These are phyloP conservation scores for Nakazawaea anatomiae DNA, from an alignment of 805 yeast genomes.

Conservation along the genomic window DNA sequence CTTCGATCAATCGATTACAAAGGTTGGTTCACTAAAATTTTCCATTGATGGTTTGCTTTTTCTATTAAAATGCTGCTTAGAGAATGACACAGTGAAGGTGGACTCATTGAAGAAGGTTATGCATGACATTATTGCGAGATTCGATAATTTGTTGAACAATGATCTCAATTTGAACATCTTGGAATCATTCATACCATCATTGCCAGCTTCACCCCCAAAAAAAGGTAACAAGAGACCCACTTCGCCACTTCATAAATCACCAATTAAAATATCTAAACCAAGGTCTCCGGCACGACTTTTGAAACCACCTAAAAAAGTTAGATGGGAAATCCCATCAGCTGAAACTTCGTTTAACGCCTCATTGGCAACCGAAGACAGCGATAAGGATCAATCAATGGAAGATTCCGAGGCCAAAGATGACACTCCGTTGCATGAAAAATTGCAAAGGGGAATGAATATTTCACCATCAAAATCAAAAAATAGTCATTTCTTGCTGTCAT, in stretches of 20 bases:
- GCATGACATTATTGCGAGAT: neutral
- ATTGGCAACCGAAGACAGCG: neutral
- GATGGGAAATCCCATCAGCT: conserved; percentile 36
- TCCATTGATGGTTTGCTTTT: conserved; percentile 13
- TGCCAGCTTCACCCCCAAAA: conserved; percentile 19
- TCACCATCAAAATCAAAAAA: conserved; percentile 3
- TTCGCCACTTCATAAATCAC: conserved; percentile 12
- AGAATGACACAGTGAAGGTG: conserved; percentile 5
- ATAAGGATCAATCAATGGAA: neutral
- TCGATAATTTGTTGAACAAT: conserved; percentile 2
- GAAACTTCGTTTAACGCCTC: neutral
- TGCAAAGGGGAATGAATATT: conserved; percentile 7
- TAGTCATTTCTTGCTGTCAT: neutral
- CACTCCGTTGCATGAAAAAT: conserved; percentile 6
- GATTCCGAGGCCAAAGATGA: neutral
- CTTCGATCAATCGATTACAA: conserved; percentile 40
- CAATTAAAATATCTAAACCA: conserved; percentile 10
- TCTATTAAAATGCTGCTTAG: conserved; percentile 15
- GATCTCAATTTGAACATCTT: conserved; percentile 10
- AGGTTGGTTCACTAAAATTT: conserved; percentile 15
- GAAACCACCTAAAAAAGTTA: conserved; percentile 33
- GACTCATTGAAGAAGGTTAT: conserved; percentile 7
- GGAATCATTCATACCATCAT: conserved; percentile 13
- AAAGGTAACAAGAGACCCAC: conserved; percentile 14
- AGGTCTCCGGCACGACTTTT: conserved; percentile 12